These are phyloP conservation scores for Apophysomyces elegans DNA, from an alignment of 371 early-diverging fungal genomes.

Conservation along the genomic window DNA sequence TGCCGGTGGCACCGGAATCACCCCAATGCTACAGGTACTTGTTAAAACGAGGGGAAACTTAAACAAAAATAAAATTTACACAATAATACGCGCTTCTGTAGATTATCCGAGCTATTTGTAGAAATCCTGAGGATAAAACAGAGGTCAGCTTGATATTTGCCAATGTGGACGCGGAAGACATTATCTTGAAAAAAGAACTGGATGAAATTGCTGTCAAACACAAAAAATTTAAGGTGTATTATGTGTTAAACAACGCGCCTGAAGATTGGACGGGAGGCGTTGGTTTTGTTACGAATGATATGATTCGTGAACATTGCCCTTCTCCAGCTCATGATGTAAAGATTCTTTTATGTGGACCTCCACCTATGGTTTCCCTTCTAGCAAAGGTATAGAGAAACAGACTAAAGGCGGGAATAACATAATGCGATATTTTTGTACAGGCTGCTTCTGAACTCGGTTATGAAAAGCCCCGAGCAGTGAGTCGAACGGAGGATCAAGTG, in stretches of 20 bases:
- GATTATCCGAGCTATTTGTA: constrained; percentile 75
- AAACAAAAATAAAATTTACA: background rate
- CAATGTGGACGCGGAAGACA: constrained; percentile 81
- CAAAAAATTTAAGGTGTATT: constrained; percentile 77
- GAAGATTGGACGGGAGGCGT: constrained; percentile 75
- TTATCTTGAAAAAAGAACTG: constrained; percentile 78
- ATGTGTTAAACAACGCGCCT: constrained; percentile 80
- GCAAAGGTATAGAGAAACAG: constrained; percentile 25
- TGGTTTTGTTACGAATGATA: constrained; percentile 80
- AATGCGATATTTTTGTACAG: constrained; percentile 15
- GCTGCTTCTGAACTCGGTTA: constrained; percentile 64
- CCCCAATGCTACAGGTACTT: constrained; percentile 30
- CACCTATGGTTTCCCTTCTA: constrained; percentile 86
- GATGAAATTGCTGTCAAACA: constrained; percentile 68
- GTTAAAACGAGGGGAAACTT: background rate
- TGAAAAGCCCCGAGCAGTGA: constrained; percentile 68
- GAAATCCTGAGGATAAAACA: constrained; percentile 70
- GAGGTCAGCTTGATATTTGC: constrained; percentile 78
- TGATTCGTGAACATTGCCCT: constrained; percentile 73
- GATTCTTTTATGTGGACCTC: constrained; percentile 89
- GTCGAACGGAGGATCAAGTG: constrained; percentile 71
- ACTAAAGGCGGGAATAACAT: background rate
- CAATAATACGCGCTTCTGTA: constrained; percentile 16
- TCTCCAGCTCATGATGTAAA: constrained; percentile 72
- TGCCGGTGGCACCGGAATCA: constrained; percentile 50